Evolutionary conservation across 2,329 filamentous ascomycete genomes (phyloP), one percentile per base, ranked within the genome.

Genomic region (Fusarium coicis): DNA sequence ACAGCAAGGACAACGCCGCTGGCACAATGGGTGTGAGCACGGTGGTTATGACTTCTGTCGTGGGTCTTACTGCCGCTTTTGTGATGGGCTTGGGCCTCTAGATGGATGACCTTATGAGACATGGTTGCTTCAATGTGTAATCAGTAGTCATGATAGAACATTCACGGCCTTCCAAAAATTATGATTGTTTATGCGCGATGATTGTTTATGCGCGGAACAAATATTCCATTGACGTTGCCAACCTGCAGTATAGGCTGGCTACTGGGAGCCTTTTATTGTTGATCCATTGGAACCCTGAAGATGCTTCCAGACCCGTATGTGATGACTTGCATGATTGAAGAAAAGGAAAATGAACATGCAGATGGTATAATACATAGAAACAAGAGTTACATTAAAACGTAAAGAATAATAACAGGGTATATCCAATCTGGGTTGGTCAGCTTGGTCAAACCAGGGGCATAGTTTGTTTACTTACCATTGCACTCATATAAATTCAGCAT

Each of bases 51-150:
- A 74, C 79, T 23, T 79, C 79, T 21, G 78, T 82, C 12, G 80
- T 81, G 23, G 84, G 79, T 15, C 69, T 87, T 50, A 80, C 82
- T 21, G 75, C 81, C 63, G 75, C 76, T 9, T 84, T 86, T 63
- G 81, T 79, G 32, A 74, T 81, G 42, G 82, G 81, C 11, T 65
- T 85, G 68, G 79, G 79, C 46, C 44, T 83, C 57, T 85, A 76
- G 34, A 44, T 50, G 28, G 34, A 58, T 54, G 36, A 23, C 16
- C 18, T 53, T 30, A 43, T 21, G 53, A 50, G 43, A 64, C 59
- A 63, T 56, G 60, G 44, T 26, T 21, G n/a, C 32, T 58, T 59
- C 30, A 50, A 66, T 26, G 50, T 62, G 49, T 58, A 52, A 65
- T 62, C 32, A 30, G 44, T 18, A 54, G 49, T 52, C 57, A 72